Evolutionary conservation across 331 rosid genomes (phyloP).

Genomic region (Spiraea crenata): DNA sequence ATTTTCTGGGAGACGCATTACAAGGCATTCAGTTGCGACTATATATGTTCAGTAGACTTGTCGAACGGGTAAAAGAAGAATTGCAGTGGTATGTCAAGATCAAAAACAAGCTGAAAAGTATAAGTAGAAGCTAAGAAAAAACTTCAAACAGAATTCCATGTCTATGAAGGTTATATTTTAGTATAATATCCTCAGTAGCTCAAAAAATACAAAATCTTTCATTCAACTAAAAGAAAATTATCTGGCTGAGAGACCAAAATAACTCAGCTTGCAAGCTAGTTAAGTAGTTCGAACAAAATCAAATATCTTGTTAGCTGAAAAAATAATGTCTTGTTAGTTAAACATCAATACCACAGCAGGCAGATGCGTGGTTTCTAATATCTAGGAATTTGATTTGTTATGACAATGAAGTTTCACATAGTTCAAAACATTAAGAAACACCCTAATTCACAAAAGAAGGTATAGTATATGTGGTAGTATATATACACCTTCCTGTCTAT

Average conservation of each 20-base stretch:
- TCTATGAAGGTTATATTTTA: background rate
- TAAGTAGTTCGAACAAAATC: background rate
- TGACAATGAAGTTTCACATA: background rate
- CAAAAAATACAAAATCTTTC: background rate
- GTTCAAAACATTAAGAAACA: background rate
- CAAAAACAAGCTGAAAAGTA: background rate
- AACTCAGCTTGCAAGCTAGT: background rate
- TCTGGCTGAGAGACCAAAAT: background rate
- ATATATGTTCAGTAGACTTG: too few relatives aligned
- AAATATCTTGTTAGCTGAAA: background rate
- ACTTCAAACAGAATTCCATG: background rate
- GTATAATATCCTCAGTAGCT: background rate
- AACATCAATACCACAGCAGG: background rate
- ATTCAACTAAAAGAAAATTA: background rate
- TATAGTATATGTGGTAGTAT: too few relatives aligned
- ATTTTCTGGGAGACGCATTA: too few relatives aligned
- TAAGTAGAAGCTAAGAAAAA: background rate
- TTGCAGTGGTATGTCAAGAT: background rate
- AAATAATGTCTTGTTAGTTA: background rate
- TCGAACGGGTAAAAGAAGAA: background rate
- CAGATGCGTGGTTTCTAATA: background rate
- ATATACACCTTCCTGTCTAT: background rate
- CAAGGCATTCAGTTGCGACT: background rate
- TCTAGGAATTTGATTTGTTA: background rate
- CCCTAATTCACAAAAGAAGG: background rate